These are phyloP conservation scores for Sonneratia alba DNA, from an alignment of 345 rosid genomes.

Conservation along the genomic window DNA sequence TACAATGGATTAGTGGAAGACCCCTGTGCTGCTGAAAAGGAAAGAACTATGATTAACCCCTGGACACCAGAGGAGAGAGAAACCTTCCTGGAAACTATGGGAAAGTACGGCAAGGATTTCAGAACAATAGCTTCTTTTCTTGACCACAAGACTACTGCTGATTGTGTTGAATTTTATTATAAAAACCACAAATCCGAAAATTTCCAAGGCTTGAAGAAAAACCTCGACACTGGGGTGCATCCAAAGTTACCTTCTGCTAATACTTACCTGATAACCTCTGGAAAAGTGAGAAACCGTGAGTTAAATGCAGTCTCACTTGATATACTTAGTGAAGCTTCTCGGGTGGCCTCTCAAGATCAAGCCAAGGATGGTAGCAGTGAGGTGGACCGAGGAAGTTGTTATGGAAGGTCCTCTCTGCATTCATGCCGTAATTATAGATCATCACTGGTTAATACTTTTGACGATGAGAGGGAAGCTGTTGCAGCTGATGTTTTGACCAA, in stretches of 20 bases:
- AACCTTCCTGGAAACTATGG: conserved; percentile 60
- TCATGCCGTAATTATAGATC: conserved; percentile 34
- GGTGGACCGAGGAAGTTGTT: conserved; percentile 23
- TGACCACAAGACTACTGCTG: conserved; percentile 86
- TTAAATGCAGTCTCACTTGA: conserved; percentile 65
- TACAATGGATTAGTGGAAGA: conserved; percentile 84
- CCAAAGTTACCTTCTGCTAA: conserved; percentile 41
- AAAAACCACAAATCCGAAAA: conserved; percentile 91
- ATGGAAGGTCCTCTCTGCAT: conserved; percentile 35
- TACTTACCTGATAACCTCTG: conserved; percentile 51
- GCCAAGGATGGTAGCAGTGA: conserved; percentile 41
- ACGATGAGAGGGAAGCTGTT: conserved; percentile 50
- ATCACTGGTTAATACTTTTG: conserved; percentile 31
- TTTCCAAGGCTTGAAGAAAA: conserved; percentile 74
- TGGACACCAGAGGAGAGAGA: conserved; percentile 80
- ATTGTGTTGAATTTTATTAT: conserved; percentile 92
- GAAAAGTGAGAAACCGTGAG: conserved; percentile 59
- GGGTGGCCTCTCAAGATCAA: conserved; percentile 25
- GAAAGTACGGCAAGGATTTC: conserved; percentile 75
- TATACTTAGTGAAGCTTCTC: conserved; percentile 60
- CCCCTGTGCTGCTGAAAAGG: conserved; percentile 85
- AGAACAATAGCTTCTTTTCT: conserved; percentile 72
- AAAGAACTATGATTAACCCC: conserved; percentile 75
- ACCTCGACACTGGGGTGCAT: conserved; percentile 34
- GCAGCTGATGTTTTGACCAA: conserved; percentile 83